Conservation (phyloP, 2,329 filamentous ascomycete species). For the Zalaria sp. region DNA sequence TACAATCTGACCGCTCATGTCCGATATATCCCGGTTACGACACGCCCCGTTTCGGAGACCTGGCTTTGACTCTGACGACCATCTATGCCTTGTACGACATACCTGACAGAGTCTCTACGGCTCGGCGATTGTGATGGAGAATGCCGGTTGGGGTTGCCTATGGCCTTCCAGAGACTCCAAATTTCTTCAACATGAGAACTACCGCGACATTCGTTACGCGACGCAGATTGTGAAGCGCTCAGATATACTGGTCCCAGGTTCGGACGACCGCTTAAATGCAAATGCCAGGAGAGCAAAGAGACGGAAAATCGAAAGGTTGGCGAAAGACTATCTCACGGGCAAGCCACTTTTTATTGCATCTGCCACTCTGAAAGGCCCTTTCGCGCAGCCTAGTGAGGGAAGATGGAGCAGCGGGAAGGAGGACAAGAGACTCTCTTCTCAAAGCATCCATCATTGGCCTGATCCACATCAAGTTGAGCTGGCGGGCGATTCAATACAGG, state of each 20-base stretch:
- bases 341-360: conserved; percentile 44
- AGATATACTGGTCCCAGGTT: conserved; percentile 41
- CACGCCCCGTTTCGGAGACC: no score
- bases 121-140: no score
- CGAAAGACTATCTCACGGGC: conserved; percentile 43
- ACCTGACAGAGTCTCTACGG: no score
- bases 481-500: not conserved
- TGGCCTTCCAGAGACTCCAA: conserved; percentile 7
- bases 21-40: no score
- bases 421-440: not conserved
- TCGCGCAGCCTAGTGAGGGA: conserved; percentile 21
- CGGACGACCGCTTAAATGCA: conserved; percentile 44
- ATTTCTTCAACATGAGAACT: conserved; percentile 3
- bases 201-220: conserved; percentile 1
- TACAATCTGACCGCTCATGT: no score
- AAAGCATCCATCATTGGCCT: not conserved
- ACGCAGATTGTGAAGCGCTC: not conserved
- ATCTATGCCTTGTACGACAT: no score
- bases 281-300: conserved; percentile 35
- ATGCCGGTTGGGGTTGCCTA: conserved; percentile 2
- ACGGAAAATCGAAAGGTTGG: conserved; percentile 45
- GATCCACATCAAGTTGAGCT: no score
- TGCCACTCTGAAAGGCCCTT: conserved; percentile 47
- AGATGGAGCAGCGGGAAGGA: not conserved
- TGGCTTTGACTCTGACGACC: no score